Evolutionary conservation across 306 rosid genomes (phyloP).

Genomic region (Sicyos baderoa): DNA sequence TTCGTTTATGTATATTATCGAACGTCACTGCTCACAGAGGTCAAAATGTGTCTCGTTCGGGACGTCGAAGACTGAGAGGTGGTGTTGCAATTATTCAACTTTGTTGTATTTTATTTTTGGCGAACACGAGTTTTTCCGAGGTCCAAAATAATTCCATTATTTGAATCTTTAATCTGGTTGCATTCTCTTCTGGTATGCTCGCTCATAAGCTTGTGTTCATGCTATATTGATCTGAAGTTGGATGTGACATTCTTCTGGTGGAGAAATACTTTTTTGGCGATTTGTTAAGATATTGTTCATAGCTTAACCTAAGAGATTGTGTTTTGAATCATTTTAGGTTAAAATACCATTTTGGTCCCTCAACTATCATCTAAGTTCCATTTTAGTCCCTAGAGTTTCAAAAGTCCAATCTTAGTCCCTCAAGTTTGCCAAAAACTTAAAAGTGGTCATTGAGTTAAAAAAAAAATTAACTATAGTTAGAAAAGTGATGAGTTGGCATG

Average conservation of each 20-base stretch:
- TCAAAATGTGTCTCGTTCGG: background rate
- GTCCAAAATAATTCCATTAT: slow-evolving; percentile 3
- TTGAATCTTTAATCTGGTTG: background rate
- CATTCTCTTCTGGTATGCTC: background rate
- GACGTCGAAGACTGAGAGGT: slow-evolving; percentile 3
- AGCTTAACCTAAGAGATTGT: background rate
- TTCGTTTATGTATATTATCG: slow-evolving; percentile 18
- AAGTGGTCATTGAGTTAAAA: no score
- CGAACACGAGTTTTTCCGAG: background rate
- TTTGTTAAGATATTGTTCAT: background rate
- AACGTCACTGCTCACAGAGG: background rate
- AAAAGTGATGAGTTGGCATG: no score
- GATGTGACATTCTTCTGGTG: background rate
- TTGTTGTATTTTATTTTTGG: slow-evolving; percentile 17
- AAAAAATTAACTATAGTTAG: no score
- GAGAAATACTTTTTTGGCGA: background rate
- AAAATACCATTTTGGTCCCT: no score
- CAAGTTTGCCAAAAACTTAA: no score
- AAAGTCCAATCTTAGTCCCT: no score
- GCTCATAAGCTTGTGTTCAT: background rate
- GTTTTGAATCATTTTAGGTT: no score
- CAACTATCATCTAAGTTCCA: no score
- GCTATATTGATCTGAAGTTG: background rate
- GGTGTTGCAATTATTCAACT: background rate
- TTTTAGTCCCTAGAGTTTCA: no score